Conservation (phyloP, 306 rosid species). For the Heteromeles arbutifolia region DNA sequence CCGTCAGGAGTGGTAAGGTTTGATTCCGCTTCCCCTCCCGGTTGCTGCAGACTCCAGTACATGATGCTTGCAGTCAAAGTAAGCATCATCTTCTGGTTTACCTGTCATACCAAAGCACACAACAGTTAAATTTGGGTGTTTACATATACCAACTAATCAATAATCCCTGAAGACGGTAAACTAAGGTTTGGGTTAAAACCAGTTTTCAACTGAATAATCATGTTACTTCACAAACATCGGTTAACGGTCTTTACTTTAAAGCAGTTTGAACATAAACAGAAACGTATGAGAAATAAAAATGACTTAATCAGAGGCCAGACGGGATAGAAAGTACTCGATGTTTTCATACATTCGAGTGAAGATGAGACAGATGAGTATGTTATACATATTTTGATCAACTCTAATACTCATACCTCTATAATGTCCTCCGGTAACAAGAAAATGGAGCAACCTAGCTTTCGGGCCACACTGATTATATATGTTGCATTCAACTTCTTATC, state of each 20-base stretch:
- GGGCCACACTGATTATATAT: slow-evolving; percentile 93
- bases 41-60: slow-evolving; percentile 93
- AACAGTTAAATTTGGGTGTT: background rate
- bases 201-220: background rate
- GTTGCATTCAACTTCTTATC: slow-evolving; percentile 97
- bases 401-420: slow-evolving; percentile 50
- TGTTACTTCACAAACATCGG: background rate
- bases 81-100: slow-evolving; percentile 97
- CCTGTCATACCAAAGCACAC: slow-evolving; percentile 36
- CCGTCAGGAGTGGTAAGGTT: slow-evolving; percentile 14
- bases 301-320: background rate
- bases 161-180: background rate
- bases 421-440: slow-evolving; percentile 97
- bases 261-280: background rate
- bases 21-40: slow-evolving; percentile 31
- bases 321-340: background rate
- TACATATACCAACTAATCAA: background rate
- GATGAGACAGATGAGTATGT: background rate
- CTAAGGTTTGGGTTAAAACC: background rate
- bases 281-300: background rate
- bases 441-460: slow-evolving; percentile 97
- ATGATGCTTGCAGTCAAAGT: slow-evolving; percentile 86
- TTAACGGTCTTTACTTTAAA: background rate
- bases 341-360: background rate
- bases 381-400: slow-evolving; percentile 3